Base-by-base conservation (phyloP, 257 asterid species). In the Fraxinus quadrangulata region DNA sequence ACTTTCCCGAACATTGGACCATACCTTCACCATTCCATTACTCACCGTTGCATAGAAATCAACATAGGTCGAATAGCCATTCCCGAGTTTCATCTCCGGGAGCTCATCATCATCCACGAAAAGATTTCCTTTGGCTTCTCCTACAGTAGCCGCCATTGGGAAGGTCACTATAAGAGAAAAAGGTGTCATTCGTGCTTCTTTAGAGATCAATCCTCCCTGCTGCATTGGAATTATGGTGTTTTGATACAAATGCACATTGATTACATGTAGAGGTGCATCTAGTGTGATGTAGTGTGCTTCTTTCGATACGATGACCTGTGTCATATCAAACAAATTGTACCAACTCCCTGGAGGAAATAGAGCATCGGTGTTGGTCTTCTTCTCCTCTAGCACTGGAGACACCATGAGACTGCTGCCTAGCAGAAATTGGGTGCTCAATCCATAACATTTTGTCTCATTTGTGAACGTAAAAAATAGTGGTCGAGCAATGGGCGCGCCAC, bases 201-300 rank as follows among this genome's bases (percentile, higher is more conserved):
- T 92, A 1, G 99, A 89, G 72, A 92, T 75, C 89, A 87, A n/a
- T 36, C 97, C 99, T 0, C 98, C 99, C 12, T 71, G 89, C 47
- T 96, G 99, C 97, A 96, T 90, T 14, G 99, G 95, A 67, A 96
- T 76, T 4, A 96, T 96, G 71, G 89, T 54, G 72, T 91, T 93
- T 47, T 96, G 89, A 75, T 90, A 85, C 90, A 96, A 63, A 83
- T 93, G 98, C 63, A 92, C 97, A 51, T 96, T 92, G 72, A 96
- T 78, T 68, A 81, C 91, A 37, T 90, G 81, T 75, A 93, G 34
- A 2, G 98, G 97, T 12, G 99, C 99, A 59, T 90, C 88, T 0
- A 93, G 87, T 6, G 89, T 76, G 0, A 87, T 72, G 13, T 83
- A 56, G 4, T 67, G 86, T 3, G 92, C 54, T 13, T 88, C 87